Evolutionary conservation across 257 asterid genomes (phyloP).

Genomic region (Asclepias syriaca): DNA sequence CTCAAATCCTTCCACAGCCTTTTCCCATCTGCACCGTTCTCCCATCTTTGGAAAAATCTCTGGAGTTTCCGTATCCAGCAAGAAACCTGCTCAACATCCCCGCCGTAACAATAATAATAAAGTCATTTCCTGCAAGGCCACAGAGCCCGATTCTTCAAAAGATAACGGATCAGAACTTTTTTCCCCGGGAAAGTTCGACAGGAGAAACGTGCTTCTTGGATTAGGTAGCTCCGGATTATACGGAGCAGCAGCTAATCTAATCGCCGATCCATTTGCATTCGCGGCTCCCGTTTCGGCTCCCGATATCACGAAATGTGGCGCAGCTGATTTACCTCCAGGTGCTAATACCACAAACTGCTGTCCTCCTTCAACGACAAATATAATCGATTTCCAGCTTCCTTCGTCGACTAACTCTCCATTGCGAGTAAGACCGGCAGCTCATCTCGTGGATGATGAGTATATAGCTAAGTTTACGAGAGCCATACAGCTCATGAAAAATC

Average conservation of each 20-base stretch:
- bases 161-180: conserved; percentile 2
- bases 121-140: conserved; percentile 49
- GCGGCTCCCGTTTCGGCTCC: conserved; percentile 64
- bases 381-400: conserved; percentile 52
- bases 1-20: conserved; percentile 21
- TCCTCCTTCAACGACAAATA: conserved; percentile 41
- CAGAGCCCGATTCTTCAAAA: conserved; percentile 13
- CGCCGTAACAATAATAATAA: background rate
- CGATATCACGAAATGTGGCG: conserved; percentile 68
- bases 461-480: conserved; percentile 49
- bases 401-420: conserved; percentile 22
- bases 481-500: conserved; percentile 56
- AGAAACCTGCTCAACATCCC: conserved; percentile 5
- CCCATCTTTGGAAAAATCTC: conserved; percentile 25
- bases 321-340: conserved; percentile 57
- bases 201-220: conserved; percentile 61
- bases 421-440: conserved; percentile 77
- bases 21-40: conserved; percentile 18
- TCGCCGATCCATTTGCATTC: conserved; percentile 42
- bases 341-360: conserved; percentile 64
- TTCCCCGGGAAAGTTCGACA: conserved; percentile 21
- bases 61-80: conserved; percentile 16
- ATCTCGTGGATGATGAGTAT: conserved; percentile 45
- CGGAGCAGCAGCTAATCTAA: conserved; percentile 55
- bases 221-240: conserved; percentile 53